A percentile compares a stretch with the other conserved stretches of the same genome.
These are phyloP conservation scores for Nemania sp. DNA, from an alignment of 2,329 filamentous ascomycete species.

Conservation along the genomic window DNA sequence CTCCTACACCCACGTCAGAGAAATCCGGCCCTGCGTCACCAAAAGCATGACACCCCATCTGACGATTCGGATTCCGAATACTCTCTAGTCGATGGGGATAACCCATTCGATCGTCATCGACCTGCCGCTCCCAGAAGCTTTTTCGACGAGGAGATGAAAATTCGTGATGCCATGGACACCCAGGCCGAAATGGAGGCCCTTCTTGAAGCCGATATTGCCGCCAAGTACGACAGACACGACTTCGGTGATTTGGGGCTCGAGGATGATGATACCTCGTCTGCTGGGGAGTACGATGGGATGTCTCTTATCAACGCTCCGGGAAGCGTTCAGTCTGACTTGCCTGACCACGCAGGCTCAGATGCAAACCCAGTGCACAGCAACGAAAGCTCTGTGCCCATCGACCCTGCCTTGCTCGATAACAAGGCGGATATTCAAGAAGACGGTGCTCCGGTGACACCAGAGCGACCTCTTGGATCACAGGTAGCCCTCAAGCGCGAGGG, in stretches of 20 bases:
- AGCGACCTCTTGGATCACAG: conserved; percentile 61
- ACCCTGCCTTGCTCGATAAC: conserved; percentile 49
- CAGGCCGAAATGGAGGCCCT: conserved; percentile 35
- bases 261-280: conserved; percentile 61
- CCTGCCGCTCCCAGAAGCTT: conserved; percentile 53
- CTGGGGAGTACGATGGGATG: conserved; percentile 64
- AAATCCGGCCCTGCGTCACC: too few species aligned
- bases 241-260: conserved; percentile 55
- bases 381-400: conserved; percentile 64
- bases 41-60: too few species aligned
- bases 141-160: conserved; percentile 66
- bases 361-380: conserved; percentile 69
- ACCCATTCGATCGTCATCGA: conserved; percentile 34
- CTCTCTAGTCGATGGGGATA: conserved; percentile 36
- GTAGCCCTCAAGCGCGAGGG: conserved; percentile 74
- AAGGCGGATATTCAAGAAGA: conserved; percentile 25
- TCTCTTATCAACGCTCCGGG: conserved; percentile 55
- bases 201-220: conserved; percentile 43
- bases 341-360: conserved; percentile 55
- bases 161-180: conserved; percentile 43
- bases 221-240: conserved; percentile 46
- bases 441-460: conserved; percentile 58
- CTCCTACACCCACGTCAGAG: too few species aligned
- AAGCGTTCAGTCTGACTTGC: conserved; percentile 41
- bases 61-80: conserved; percentile 17